Evolutionary conservation across 306 rosid genomes (phyloP).

Genomic region (Abrus precatorius): DNA sequence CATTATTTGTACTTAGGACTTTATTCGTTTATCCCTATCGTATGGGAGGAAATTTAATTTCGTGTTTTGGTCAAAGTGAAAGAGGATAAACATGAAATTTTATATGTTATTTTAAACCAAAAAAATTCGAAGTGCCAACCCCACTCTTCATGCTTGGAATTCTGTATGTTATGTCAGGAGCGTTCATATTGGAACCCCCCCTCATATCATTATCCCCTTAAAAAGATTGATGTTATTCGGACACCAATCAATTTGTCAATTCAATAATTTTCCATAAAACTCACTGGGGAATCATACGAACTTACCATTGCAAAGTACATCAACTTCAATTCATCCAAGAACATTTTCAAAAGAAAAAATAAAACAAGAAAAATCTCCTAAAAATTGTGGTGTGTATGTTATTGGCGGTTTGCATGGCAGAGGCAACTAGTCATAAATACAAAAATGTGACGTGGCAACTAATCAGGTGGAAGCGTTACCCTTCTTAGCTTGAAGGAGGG

Average conservation of each 20-base stretch:
- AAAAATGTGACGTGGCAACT: too few relatives aligned
- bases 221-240: slow-evolving; percentile 22
- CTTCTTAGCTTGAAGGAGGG: too few relatives aligned
- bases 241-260: slow-evolving; percentile 17
- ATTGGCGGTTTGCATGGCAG: too few relatives aligned
- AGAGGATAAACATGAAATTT: slow-evolving; percentile 46
- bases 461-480: too few relatives aligned
- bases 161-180: slow-evolving; percentile 17
- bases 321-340: background rate
- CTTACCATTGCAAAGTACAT: background rate
- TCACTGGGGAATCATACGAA: background rate
- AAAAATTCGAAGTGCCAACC: slow-evolving; percentile 8
- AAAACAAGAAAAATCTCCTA: background rate
- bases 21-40: background rate
- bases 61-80: slow-evolving; percentile 35
- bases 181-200: slow-evolving; percentile 20
- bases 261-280: background rate
- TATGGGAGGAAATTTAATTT: background rate
- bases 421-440: too few relatives aligned
- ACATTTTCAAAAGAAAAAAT: background rate
- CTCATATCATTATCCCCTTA: slow-evolving; percentile 22
- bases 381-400: background rate
- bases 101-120: background rate
- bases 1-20: background rate
- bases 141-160: background rate